A percentile compares a stretch with the other conserved stretches of the same genome.
Evolutionary conservation across 1,284 basidiomycete genomes (phyloP).

Genomic region (Cerrena zonata): DNA sequence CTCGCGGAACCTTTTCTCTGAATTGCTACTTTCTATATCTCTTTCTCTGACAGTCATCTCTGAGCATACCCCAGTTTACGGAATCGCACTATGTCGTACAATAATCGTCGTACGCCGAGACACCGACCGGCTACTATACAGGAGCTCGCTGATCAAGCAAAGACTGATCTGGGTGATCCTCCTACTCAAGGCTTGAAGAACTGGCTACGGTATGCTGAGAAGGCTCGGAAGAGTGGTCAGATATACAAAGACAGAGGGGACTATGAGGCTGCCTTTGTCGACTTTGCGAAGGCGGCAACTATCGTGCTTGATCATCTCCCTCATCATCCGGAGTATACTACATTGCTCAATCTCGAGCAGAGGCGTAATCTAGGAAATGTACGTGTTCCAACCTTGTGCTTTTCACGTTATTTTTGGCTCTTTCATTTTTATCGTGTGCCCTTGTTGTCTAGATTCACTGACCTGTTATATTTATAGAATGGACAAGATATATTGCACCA

Average conservation of each 20-base stretch:
- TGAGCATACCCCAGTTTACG: neutral
- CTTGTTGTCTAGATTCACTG: neutral
- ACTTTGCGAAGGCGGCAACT: constrained; percentile 56
- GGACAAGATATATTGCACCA: constrained; percentile 58
- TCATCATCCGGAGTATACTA: constrained; percentile 47
- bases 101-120: neutral
- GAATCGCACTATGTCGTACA: neutral
- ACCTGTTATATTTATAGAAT: constrained; percentile 42
- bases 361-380: constrained; percentile 51
- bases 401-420: neutral
- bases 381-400: constrained; percentile 27
- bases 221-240: constrained; percentile 43
- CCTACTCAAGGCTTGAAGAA: constrained; percentile 43
- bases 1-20: too few species aligned
- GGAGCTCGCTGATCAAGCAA: constrained; percentile 49
- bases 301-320: constrained; percentile 61
- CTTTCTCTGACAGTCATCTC: neutral
- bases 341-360: constrained; percentile 40
- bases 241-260: constrained; percentile 38
- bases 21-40: neutral
- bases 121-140: constrained; percentile 39
- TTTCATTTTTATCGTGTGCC: constrained; percentile 3
- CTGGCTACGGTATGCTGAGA: constrained; percentile 51
- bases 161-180: constrained; percentile 41
- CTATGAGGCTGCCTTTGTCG: constrained; percentile 52